These are phyloP conservation scores for Cytauxzoon felis DNA, from an alignment of 169 alveolate species.

Conservation along the genomic window DNA sequence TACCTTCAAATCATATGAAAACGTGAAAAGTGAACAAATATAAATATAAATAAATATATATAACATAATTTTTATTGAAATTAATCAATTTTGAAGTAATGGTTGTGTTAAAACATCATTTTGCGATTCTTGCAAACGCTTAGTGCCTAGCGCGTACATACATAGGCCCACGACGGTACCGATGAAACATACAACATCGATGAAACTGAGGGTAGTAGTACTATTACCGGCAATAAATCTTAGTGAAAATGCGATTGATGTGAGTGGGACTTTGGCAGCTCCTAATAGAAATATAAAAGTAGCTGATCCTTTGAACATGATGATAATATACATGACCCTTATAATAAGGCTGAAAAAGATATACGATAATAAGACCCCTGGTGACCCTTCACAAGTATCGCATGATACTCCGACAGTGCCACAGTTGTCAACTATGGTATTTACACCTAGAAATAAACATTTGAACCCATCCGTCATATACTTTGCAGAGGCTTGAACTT, in stretches of 20 bases:
- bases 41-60: background rate
- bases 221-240: constrained; percentile 56
- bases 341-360: constrained; percentile 36
- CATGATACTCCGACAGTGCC: constrained; percentile 25
- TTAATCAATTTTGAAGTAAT: constrained; percentile 35
- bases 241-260: constrained; percentile 60
- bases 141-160: constrained; percentile 49
- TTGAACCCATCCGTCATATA: constrained; percentile 18
- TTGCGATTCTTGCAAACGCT: constrained; percentile 7
- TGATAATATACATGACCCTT: constrained; percentile 49
- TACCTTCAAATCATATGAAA: too few relatives aligned
- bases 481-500: background rate
- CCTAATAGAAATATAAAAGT: constrained; percentile 50
- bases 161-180: constrained; percentile 42
- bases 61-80: background rate
- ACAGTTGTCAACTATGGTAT: constrained; percentile 54
- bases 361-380: constrained; percentile 11
- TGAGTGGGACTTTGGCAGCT: constrained; percentile 54
- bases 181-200: constrained; percentile 49
- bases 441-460: constrained; percentile 43
- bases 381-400: constrained; percentile 52
- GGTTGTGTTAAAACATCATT: constrained; percentile 35
- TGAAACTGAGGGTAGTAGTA: constrained; percentile 20
- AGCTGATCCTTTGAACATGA: constrained; percentile 62
- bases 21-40: background rate